These are phyloP conservation scores for Flammula alnicola DNA, from an alignment of 1,284 basidiomycete genomes.

Conservation along the genomic window DNA sequence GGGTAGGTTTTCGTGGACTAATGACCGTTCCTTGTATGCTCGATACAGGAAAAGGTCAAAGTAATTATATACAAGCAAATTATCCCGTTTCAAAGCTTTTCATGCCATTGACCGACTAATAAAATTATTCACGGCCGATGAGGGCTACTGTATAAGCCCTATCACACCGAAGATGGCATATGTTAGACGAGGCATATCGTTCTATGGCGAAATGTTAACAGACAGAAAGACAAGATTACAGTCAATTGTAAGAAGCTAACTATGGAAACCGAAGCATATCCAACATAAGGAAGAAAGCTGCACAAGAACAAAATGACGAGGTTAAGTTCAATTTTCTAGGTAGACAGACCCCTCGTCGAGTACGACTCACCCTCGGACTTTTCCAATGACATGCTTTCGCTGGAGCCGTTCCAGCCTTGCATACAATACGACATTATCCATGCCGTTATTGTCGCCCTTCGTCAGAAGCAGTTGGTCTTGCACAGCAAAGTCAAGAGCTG, in stretches of 20 bases:
- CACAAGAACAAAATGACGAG: background rate
- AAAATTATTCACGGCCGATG: too few relatives aligned
- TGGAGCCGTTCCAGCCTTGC: slow-evolving; percentile 86
- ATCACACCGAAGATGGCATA: too few relatives aligned
- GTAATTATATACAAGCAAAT: background rate
- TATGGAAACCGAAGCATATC: slow-evolving; percentile 94
- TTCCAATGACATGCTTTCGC: slow-evolving; percentile 87
- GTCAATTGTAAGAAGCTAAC: slow-evolving; percentile 64
- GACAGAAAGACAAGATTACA: too few relatives aligned
- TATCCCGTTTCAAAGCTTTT: too few relatives aligned
- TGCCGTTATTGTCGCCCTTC: slow-evolving; percentile 93
- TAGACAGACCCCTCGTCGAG: background rate
- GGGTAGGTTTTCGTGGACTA: too few relatives aligned
- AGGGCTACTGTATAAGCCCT: too few relatives aligned
- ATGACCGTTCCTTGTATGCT: background rate
- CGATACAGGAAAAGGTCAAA: background rate
- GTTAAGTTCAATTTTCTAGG: background rate
- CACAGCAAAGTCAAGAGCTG: background rate
- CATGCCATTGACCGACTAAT: too few relatives aligned
- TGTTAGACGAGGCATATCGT: too few relatives aligned
- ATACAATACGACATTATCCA: slow-evolving; percentile 90
- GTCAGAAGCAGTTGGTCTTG: slow-evolving; percentile 79
- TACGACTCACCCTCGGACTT: slow-evolving; percentile 82
- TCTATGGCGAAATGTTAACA: too few relatives aligned
- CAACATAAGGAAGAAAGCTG: slow-evolving; percentile 91